Evolutionary conservation across 2,329 filamentous ascomycete genomes (phyloP), one percentile per base, ranked within the genome.

Genomic region (Ciborinia camelliae): DNA sequence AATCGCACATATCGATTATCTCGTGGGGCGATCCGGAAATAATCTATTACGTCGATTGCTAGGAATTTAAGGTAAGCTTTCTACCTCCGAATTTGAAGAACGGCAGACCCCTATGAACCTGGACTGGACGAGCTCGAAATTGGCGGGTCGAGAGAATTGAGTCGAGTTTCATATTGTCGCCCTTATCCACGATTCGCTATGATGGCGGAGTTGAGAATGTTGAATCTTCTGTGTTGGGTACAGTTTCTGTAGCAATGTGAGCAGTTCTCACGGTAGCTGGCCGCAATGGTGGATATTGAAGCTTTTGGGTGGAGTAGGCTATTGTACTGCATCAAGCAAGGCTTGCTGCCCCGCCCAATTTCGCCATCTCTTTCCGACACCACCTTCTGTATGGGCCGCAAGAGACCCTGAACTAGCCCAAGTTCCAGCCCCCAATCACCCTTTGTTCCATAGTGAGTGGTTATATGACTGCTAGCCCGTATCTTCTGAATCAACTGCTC

Each of bases 21-120:
- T 71, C 69, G 68, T 69, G 70, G 58, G 65, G 63, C 68, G 64
- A 66, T 69, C 64, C 68, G 67, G 68, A 69, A 67, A 73, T 71
- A 45, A 43, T 67, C 68, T 69, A 62, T 67, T 67, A 63, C 66
- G 68, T 65, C 66, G 66, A 67, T 66, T 69, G 65, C 63, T 70
- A 20, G 28, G 28, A 68, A 65, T 63, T 60, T 60, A 67, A 73
- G 73, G 73, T 74, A 69, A 72, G 73, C 69, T 61, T 62, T 45
- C 59, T 43, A 62, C 47, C 63, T 51, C 52, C 41, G 35, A 26
- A 57, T 28, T 62, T 41, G 37, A 45, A 61, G 59, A 60, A 63
- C 71, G 69, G 71, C 70, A 71, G 71, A 68, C 65, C 66, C 63
- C 37, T 26, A 23, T 41, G 55, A 61, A 39, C 35, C 47, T 41